Evolutionary conservation across 2,329 filamentous ascomycete species (phyloP), one percentile per base, ranked within the genome.

Genomic region (Myriosclerotinia duriaeana): DNA sequence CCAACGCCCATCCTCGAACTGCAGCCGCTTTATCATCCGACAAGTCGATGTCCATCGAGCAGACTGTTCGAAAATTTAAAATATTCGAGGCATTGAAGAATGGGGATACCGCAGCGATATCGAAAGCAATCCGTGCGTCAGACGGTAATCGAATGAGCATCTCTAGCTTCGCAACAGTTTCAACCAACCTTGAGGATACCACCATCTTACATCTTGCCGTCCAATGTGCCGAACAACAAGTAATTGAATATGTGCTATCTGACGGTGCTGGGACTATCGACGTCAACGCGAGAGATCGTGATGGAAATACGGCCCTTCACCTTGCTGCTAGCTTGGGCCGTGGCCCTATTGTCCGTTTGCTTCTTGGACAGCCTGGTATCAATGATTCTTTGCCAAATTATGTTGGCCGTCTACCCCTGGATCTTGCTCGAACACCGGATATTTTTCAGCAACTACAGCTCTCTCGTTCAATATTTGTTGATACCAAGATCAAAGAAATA

Each of bases 381-480:
- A 97, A 97, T 75, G 95, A 99, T 76, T 89, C 93, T 8, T 82
- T 96, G 59, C 82, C 89, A 65, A 99, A 99, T 79, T 88, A 89
- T 74, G 88, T 91, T 66, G 93, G 92, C 64, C 92, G 93, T 74
- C 85, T 93, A 5, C 89, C 95, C 6, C 85, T 98, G 62, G 95
- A 99, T 74, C 82, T 97, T 53, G 92, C 95, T 5, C 88, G 93
- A 50, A 97, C 89, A 36, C 92, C 95, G 1, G 94, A 98, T 22
- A 97, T 98, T 66, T 98, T 96, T 80, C 93, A 98, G 79, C 89
- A 94, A 74, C 84, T 99, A 63, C 95, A 99, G 78, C 87, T 98
- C 20, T 89, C 93, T 11, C 87, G 93, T 54, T 96, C 93, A 5
- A 82, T 97, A 61, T 98, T 94, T 77, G 89, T 96, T 66, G 95